Conservation (phyloP, 2,329 filamentous ascomycete genomes). For the Claviceps sp. region DNA sequence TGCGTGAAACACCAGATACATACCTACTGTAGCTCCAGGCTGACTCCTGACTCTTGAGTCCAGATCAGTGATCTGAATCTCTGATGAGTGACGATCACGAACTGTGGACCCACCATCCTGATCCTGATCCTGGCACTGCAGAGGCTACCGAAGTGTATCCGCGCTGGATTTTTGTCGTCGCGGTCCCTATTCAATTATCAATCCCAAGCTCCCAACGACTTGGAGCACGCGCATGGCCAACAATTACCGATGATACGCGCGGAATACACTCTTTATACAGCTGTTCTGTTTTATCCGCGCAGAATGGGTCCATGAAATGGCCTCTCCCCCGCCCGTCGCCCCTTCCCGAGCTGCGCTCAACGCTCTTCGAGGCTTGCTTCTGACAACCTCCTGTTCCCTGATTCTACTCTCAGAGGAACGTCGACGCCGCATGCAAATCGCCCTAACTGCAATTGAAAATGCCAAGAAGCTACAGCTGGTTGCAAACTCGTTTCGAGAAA, state of each 20-base stretch:
- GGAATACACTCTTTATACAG: not conserved
- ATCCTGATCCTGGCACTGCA: not conserved
- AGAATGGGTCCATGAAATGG: slow-evolving; percentile 26
- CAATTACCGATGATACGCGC: not conserved
- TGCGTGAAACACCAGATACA: too few relatives aligned
- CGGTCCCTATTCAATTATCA: not conserved
- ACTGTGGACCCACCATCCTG: not conserved
- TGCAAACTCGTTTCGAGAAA: slow-evolving; percentile 17
- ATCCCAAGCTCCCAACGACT: not conserved
- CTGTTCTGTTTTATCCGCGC: not conserved
- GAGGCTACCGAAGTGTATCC: not conserved
- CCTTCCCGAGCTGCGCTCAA: slow-evolving; percentile 43
- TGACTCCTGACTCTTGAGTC: too few relatives aligned
- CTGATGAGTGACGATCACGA: not conserved
- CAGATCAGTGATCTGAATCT: too few relatives aligned
- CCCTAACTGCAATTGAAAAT: slow-evolving; percentile 37
- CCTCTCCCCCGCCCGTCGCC: slow-evolving; percentile 32
- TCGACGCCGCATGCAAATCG: slow-evolving; percentile 38
- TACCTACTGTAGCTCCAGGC: too few relatives aligned
- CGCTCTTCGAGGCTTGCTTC: slow-evolving; percentile 39
- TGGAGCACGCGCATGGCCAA: not conserved
- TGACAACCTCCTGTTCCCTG: slow-evolving; percentile 45
- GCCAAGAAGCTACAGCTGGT: slow-evolving; percentile 31
- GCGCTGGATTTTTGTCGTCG: not conserved
- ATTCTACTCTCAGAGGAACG: slow-evolving; percentile 43